Conservation (phyloP, 768 basidiomycete species). For the Mycena chlorophos region DNA sequence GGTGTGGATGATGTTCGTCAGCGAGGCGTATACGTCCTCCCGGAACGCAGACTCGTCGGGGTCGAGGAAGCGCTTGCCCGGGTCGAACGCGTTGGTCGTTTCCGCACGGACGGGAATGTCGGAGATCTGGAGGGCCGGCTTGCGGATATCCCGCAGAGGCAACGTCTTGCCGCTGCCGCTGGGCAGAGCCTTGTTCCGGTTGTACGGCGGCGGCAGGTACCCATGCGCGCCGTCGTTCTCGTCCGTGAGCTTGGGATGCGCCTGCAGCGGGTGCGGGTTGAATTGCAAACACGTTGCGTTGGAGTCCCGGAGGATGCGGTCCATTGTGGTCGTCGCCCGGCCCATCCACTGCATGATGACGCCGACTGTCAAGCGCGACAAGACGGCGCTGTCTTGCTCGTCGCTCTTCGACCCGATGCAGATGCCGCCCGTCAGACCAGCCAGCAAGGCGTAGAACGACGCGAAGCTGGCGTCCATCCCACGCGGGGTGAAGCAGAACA, state of each 20-base stretch:
- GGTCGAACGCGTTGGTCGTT: slow-evolving; percentile 17
- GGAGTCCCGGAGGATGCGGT: slow-evolving; percentile 8
- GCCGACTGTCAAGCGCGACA: slow-evolving; percentile 28
- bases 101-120: slow-evolving; percentile 13
- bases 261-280: slow-evolving; percentile 16
- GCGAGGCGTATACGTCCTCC: slow-evolving; percentile 22
- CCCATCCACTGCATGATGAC: slow-evolving; percentile 31
- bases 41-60: slow-evolving; percentile 23
- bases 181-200: not conserved
- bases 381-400: slow-evolving; percentile 11
- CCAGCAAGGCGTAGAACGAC: slow-evolving; percentile 25
- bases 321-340: slow-evolving; percentile 12
- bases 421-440: slow-evolving; percentile 26
- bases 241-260: slow-evolving; percentile 15
- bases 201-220: slow-evolving; percentile 23
- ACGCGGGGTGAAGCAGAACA: slow-evolving; percentile 25
- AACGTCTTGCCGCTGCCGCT: not conserved
- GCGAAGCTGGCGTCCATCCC: slow-evolving; percentile 6
- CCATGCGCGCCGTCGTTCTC: slow-evolving; percentile 20
- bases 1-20: slow-evolving; percentile 26
- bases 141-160: slow-evolving; percentile 9
- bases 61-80: slow-evolving; percentile 24
- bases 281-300: slow-evolving; percentile 16
- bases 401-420: slow-evolving; percentile 20
- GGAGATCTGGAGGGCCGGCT: slow-evolving; percentile 4